Percentiles rank a stretch among this genome's conserved stretches.
These are phyloP conservation scores for Lippia alba DNA, from an alignment of 305 asterid species.

Conservation along the genomic window DNA sequence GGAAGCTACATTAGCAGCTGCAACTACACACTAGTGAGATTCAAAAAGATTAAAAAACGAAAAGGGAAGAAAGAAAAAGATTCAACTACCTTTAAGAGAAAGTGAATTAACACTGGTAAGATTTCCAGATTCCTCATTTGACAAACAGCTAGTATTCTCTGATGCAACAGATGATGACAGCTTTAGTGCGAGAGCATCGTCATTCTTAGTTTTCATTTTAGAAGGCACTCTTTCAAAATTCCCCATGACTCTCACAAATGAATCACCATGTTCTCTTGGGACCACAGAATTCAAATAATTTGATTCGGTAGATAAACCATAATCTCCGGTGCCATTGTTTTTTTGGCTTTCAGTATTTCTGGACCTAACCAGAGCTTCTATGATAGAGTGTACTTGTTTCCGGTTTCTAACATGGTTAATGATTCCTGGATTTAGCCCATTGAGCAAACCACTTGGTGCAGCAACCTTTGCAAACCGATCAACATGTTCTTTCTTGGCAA, in stretches of 20 bases:
- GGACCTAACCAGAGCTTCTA: slow-evolving; percentile 66
- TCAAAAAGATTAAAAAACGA: background rate
- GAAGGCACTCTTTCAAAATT: slow-evolving; percentile 38
- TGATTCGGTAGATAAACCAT: slow-evolving; percentile 34
- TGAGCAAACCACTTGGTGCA: slow-evolving; percentile 82
- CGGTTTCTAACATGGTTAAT: slow-evolving; percentile 80
- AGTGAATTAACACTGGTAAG: slow-evolving; percentile 60
- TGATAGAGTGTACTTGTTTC: slow-evolving; percentile 76
- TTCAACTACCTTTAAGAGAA: slow-evolving; percentile 60
- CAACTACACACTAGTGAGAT: slow-evolving; percentile 26
- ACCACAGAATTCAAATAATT: slow-evolving; percentile 38
- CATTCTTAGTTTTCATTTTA: slow-evolving; percentile 42
- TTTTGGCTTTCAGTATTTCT: slow-evolving; percentile 46
- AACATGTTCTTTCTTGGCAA: slow-evolving; percentile 73
- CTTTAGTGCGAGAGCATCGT: slow-evolving; percentile 56
- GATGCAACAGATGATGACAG: slow-evolving; percentile 57
- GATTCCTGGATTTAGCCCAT: slow-evolving; percentile 76
- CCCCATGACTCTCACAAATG: slow-evolving; percentile 41
- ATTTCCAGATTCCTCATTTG: slow-evolving; percentile 63
- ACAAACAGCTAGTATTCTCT: slow-evolving; percentile 58
- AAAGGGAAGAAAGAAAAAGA: slow-evolving; percentile 19
- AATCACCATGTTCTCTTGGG: slow-evolving; percentile 39
- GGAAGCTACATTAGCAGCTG: slow-evolving; percentile 88
- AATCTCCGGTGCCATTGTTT: slow-evolving; percentile 33
- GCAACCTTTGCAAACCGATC: slow-evolving; percentile 78